These are phyloP conservation scores for Rosa lucieae DNA, from an alignment of 306 rosid genomes.

Conservation along the genomic window DNA sequence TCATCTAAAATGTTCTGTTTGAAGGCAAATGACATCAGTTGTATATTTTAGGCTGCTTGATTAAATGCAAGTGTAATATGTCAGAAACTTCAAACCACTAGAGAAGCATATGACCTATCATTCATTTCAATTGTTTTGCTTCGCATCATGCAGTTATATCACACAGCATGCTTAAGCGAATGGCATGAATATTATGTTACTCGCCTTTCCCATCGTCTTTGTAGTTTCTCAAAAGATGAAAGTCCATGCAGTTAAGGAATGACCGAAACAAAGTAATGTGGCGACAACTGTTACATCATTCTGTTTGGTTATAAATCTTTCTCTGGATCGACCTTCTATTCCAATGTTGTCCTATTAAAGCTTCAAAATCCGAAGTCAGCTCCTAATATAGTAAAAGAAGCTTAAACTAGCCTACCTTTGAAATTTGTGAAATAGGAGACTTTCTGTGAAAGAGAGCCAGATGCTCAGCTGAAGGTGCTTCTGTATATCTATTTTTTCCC, in stretches of 20 bases:
- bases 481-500: conserved; percentile 41
- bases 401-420: conserved; percentile 43
- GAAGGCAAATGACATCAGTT: conserved; percentile 2
- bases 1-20: background rate
- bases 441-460: conserved; percentile 53
- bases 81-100: background rate
- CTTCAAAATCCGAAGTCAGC: background rate
- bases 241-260: background rate
- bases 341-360: background rate
- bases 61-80: background rate
- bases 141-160: background rate
- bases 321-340: conserved; percentile 4
- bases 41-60: background rate
- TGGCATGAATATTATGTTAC: conserved; percentile 1
- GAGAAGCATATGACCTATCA: background rate
- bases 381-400: conserved; percentile 3
- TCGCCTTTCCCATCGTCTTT: background rate
- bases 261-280: background rate
- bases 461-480: conserved; percentile 58
- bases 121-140: background rate
- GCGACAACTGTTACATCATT: background rate
- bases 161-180: background rate
- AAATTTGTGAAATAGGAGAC: conserved; percentile 72
- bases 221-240: background rate
- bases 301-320: background rate